phyloP scores from a whole-genome alignment of 768 basidiomycete species.

The Leccinum subgranulosum region DNA sequence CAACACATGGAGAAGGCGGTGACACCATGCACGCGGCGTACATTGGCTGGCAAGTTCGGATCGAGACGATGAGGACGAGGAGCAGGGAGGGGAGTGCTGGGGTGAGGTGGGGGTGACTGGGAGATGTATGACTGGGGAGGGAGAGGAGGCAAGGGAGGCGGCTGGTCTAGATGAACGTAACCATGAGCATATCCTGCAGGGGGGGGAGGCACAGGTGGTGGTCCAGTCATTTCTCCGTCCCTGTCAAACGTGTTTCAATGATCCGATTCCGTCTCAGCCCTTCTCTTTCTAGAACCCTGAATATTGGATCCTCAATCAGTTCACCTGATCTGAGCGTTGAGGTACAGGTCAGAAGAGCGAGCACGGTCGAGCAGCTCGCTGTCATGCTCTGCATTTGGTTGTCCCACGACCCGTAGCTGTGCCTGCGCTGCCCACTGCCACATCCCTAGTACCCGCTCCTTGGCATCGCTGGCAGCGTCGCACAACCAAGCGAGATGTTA shows the following conservation, averaged over 20 bases:
- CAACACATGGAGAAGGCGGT: conserved; percentile 3
- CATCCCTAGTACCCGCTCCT: background rate
- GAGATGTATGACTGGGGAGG: conserved; percentile 37
- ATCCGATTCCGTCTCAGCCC: background rate
- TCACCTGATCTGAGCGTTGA: background rate
- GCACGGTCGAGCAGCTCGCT: background rate
- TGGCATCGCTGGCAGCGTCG: background rate
- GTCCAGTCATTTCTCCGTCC: conserved; percentile 10
- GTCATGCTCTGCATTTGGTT: background rate
- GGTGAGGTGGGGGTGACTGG: conserved; percentile 22
- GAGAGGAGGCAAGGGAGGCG: conserved; percentile 50
- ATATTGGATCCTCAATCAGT: background rate
- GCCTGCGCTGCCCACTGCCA: background rate
- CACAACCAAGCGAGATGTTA: background rate
- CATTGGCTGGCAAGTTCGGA: conserved; percentile 59
- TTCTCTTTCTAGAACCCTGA: background rate
- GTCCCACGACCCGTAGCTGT: conserved; percentile 1
- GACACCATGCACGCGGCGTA: conserved; percentile 34
- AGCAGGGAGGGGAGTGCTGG: conserved; percentile 58
- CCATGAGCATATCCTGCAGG: conserved; percentile 11
- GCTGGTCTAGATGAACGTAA: conserved; percentile 20
- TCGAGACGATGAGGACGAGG: conserved; percentile 65
- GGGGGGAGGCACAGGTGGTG: conserved; percentile 32
- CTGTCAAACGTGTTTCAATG: background rate
- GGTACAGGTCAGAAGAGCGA: background rate